Evolutionary conservation across 192 early-diverging fungal genomes (phyloP).

Genomic region (Coemansia sp.): DNA sequence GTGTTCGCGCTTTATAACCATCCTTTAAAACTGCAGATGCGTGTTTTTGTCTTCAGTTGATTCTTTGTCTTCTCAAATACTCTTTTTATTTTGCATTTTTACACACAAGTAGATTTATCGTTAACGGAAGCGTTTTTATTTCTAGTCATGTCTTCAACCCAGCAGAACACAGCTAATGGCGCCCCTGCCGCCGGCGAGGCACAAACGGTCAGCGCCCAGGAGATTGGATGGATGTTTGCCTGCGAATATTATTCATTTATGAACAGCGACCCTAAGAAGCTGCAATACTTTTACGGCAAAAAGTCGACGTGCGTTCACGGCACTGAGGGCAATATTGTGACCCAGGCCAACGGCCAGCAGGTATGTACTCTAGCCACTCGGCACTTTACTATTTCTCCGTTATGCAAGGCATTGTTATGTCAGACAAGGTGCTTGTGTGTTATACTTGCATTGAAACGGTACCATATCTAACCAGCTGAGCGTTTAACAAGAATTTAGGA

Average conservation of each 20-base stretch:
- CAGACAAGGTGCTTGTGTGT: not conserved
- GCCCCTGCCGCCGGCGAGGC: constrained; percentile 22
- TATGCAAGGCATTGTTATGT: not conserved
- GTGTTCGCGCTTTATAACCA: not conserved
- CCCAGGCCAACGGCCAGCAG: constrained; percentile 67
- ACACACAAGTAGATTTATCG: constrained; percentile 12
- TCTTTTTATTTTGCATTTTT: constrained; percentile 6
- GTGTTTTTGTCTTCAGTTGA: not conserved
- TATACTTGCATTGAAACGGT: not conserved
- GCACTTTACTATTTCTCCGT: not conserved
- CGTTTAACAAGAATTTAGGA: constrained; percentile 58
- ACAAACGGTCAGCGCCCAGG: constrained; percentile 53
- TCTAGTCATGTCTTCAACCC: constrained; percentile 33
- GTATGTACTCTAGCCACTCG: constrained; percentile 23
- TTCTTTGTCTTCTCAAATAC: constrained; percentile 4
- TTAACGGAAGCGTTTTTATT: constrained; percentile 12
- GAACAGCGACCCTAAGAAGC: constrained; percentile 74
- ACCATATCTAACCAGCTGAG: not conserved
- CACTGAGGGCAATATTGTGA: constrained; percentile 70
- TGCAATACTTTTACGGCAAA: constrained; percentile 88
- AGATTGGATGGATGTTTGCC: constrained; percentile 93
- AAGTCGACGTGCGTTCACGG: constrained; percentile 83
- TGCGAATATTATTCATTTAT: constrained; percentile 93
- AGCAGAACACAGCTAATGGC: constrained; percentile 45
- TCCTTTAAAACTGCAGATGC: not conserved